phyloP scores from a whole-genome alignment of 2,329 filamentous ascomycete genomes.

The Macrophomina phaseolina region DNA sequence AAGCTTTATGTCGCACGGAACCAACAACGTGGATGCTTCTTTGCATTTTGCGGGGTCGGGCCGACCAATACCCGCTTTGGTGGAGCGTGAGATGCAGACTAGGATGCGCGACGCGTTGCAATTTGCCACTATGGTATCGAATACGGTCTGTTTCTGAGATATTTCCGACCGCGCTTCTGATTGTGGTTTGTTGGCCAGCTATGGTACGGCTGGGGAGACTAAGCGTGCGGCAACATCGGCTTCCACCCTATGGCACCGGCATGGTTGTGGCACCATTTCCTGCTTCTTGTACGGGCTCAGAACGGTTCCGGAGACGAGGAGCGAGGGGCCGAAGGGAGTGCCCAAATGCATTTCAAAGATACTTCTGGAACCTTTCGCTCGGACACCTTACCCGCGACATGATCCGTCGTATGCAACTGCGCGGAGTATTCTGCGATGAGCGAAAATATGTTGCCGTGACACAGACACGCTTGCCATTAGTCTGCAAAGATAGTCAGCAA shows the following conservation, averaged over 20 bases:
- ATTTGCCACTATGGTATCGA: too few species aligned
- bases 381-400: not conserved
- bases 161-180: too few species aligned
- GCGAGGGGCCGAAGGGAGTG: too few species aligned
- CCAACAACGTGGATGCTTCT: not conserved
- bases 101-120: not conserved
- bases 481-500: not conserved
- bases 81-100: not conserved
- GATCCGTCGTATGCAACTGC: slow-evolving; percentile 7
- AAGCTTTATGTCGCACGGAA: not conserved
- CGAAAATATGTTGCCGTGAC: not conserved
- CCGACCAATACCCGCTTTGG: slow-evolving; percentile 16
- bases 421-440: not conserved
- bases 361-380: too few species aligned
- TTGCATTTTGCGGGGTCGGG: slow-evolving; percentile 19
- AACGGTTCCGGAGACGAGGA: not conserved
- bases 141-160: too few species aligned
- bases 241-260: too few species aligned
- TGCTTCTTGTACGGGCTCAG: not conserved
- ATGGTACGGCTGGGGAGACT: not conserved
- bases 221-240: not conserved
- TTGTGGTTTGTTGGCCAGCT: not conserved
- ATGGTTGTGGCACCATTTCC: not conserved
- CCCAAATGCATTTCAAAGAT: too few species aligned
- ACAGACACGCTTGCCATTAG: not conserved